phyloP scores from a whole-genome alignment of 2,329 filamentous ascomycete genomes.

The Annulohypoxylon truncatum region DNA sequence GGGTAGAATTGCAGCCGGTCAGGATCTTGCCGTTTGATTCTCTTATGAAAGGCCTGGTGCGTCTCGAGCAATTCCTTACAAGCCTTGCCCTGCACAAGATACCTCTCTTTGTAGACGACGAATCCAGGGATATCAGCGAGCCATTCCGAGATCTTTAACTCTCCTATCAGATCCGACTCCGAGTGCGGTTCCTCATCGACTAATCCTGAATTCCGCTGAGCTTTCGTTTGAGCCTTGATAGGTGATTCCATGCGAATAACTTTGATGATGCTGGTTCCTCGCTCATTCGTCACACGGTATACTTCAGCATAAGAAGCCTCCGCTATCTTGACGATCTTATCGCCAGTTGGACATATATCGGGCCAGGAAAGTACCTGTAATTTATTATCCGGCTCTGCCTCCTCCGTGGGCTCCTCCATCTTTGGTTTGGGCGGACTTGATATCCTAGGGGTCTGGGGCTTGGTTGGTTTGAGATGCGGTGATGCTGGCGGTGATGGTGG shows the following conservation, averaged over 20 bases:
- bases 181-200: constrained; percentile 70
- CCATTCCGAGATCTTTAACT: constrained; percentile 72
- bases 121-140: constrained; percentile 73
- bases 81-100: constrained; percentile 68
- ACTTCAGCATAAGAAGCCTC: constrained; percentile 76
- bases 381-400: constrained; percentile 33
- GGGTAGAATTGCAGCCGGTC: constrained; percentile 71
- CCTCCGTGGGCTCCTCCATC: constrained; percentile 27
- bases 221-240: constrained; percentile 68
- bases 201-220: constrained; percentile 64
- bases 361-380: constrained; percentile 65
- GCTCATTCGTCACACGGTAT: constrained; percentile 69
- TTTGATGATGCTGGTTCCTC: constrained; percentile 73
- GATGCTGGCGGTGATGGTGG: constrained; percentile 20
- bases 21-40: constrained; percentile 65
- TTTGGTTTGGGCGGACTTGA: constrained; percentile 23
- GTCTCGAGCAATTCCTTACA: constrained; percentile 67
- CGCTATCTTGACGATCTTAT: constrained; percentile 71
- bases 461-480: constrained; percentile 24
- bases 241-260: constrained; percentile 69
- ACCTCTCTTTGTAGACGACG: constrained; percentile 73
- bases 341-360: constrained; percentile 65
- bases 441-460: constrained; percentile 25
- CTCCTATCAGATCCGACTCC: constrained; percentile 66
- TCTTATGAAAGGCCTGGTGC: constrained; percentile 68